Conservation (phyloP, 441 rosid species). For the Syzygium malaccense region DNA sequence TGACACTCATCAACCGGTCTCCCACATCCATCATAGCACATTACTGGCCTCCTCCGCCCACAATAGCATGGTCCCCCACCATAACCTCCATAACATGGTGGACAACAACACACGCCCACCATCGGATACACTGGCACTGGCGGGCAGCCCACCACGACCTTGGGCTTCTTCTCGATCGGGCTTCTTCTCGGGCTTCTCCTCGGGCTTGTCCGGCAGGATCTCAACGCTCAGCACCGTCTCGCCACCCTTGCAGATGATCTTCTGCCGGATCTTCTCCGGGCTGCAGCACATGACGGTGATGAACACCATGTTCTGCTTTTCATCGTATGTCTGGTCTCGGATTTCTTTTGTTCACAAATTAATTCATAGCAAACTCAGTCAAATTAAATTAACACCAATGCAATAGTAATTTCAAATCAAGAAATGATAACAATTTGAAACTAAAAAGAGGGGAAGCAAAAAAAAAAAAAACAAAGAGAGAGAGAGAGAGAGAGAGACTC, state of each 20-base stretch:
- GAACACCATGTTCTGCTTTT: conserved; percentile 1
- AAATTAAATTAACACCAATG: neutral
- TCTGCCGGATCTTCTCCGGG: conserved; percentile 3
- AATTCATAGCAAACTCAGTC: neutral
- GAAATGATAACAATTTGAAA: neutral
- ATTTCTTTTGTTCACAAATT: neutral
- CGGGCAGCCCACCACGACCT: neutral
- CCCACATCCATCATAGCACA: conserved; percentile 30
- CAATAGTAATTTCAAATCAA: neutral
- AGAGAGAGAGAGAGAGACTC: neutral
- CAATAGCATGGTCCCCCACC: conserved; percentile 16
- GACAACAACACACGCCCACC: conserved; percentile 20
- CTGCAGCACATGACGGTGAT: conserved; percentile 12
- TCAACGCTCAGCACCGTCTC: neutral
- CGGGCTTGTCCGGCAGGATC: neutral
- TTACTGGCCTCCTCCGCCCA: conserved; percentile 1
- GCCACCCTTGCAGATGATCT: conserved; percentile 3
- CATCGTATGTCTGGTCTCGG: conserved; percentile 1
- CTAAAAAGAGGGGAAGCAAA: neutral
- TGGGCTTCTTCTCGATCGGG: too few relatives aligned
- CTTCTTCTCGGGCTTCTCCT: too few relatives aligned
- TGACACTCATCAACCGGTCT: conserved; percentile 31
- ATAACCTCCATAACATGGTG: conserved; percentile 22
- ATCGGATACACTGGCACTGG: neutral
- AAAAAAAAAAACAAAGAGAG: neutral